These are phyloP conservation scores for Rhodotorula mucilaginosa DNA, from an alignment of 1,284 basidiomycete species.

Conservation along the genomic window DNA sequence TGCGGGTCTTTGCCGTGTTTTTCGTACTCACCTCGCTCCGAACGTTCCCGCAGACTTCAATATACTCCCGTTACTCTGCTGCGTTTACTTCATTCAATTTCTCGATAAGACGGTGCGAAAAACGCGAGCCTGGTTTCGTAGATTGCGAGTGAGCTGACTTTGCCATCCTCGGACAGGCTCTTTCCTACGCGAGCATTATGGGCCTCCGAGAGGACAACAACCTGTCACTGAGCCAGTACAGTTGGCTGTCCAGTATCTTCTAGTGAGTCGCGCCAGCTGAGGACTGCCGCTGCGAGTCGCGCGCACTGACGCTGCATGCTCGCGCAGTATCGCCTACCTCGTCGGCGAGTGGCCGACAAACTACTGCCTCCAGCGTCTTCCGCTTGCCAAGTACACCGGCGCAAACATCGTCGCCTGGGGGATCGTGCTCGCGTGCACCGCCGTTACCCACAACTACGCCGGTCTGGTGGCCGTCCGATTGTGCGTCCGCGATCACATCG, in stretches of 20 bases:
- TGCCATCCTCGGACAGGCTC: background rate
- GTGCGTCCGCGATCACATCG: background rate
- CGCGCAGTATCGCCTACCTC: slow-evolving; percentile 42
- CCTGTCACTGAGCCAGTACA: slow-evolving; percentile 43
- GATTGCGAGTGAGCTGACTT: background rate
- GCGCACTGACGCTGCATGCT: background rate
- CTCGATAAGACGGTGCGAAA: slow-evolving; percentile 43
- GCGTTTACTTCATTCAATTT: slow-evolving; percentile 43
- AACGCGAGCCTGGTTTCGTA: background rate
- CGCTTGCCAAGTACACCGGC: slow-evolving; percentile 41
- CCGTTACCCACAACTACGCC: slow-evolving; percentile 42
- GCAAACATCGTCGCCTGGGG: slow-evolving; percentile 25
- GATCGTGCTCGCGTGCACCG: slow-evolving; percentile 40
- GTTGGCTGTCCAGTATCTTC: slow-evolving; percentile 45
- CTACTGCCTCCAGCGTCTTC: slow-evolving; percentile 43
- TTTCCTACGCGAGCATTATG: slow-evolving; percentile 38
- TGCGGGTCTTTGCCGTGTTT: background rate
- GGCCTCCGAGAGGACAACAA: slow-evolving; percentile 43
- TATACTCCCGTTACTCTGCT: slow-evolving; percentile 45
- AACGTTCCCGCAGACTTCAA: slow-evolving; percentile 23
- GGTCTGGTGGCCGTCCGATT: slow-evolving; percentile 44
- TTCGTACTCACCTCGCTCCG: background rate
- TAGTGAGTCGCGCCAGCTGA: slow-evolving; percentile 15
- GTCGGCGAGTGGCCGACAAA: slow-evolving; percentile 38
- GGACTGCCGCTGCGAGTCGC: background rate